Base-by-base conservation (phyloP, 2,329 filamentous ascomycete species). In the Aureobasidium leucospermi region DNA sequence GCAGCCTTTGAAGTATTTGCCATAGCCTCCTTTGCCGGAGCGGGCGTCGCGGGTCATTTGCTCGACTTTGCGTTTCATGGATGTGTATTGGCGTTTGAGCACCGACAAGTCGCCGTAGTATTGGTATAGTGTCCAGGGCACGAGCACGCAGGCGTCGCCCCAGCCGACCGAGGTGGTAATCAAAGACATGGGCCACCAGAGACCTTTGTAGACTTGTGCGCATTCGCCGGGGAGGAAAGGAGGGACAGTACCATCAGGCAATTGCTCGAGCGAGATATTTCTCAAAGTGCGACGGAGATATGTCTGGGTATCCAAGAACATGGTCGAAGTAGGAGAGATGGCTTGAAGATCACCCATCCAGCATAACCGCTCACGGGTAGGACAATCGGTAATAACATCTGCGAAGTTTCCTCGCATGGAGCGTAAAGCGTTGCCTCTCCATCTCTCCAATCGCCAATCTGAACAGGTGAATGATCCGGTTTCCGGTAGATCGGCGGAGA, bases 261-360 rank as follows among this genome's bases (percentile, higher is more conserved):
- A 9, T 23, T 58, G 55, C 34, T 58, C 55, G 15, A 58, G 32
- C 15, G 43, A 13, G 32, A 58, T 31, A 2, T 58, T 58, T 4
- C 55, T 31, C 43, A 58, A 3, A 5, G 23, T 48, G 3, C 55
- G 45, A 4, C 55, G 34, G 2, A 58, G 13, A n/a, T 58, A 58
- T 2, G 55, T 58, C 39, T 58, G 55, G 1, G 55, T 58, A 34
- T 58, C 55, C 11, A 58, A n/a, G 41, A 47, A 58, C 55, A 58
- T 47, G 11, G 55, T 48, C 6, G 55, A 58, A 0, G 55, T 58
- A 3, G 55, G 55, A 16, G 55, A 38, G 16, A 58, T 58, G 23
- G 43, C 55, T 34, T 58, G 55, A 10, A 58, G 19, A 41, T 58
- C 55, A 2, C 55, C 55, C 55, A 58, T 58, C 55, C 55, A 58